Evolutionary conservation across 352 stramenopile species (phyloP), one percentile per base, ranked within the genome.

Genomic region (Phytophthora meadii): DNA sequence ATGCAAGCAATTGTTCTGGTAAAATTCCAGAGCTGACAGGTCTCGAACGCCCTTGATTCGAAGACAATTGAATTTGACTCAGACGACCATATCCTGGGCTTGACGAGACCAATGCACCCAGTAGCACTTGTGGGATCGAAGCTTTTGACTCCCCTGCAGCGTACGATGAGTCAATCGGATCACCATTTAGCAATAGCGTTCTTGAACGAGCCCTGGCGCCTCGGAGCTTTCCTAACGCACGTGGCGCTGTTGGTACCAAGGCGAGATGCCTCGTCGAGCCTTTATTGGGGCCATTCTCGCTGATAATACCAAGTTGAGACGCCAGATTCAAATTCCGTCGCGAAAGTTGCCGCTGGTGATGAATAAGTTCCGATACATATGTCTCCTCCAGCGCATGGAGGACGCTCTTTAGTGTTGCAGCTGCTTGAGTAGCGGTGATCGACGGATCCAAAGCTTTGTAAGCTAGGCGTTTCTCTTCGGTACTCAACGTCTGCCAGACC

Each of bases 321-420:
- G 42, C 51, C 5, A 76, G 8, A 40, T 71, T 72, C 17, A 78
- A 25, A 15, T 63, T 77, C 19, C 46, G 54, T 30, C 61, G 40
- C 4, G 76, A 74, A 4, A 73, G 48, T 22, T 80, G 73, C 3
- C 76, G 70, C 2, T 75, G 77, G 8, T 80, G 76, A 54, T 84
- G 65, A n/a, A 81, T 80, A 60, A 89, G 70, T 64, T 91, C 80
- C 2, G 78, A 76, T 4, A 79, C 68, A 53, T 91, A 91, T n/a
- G 77, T 72, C 24, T 87, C 81, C 42, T 91, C 78, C 1, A 91
- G 71, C 30, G 77, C 63, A 22, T 76, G 70, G 0, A 91, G 59
- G 8, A 91, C 72, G 1, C 61, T 63, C 17, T 82, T 76, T 12
- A 89, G 65, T 3, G 65, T 71, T 17, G 55, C 59, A 25, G 61